phyloP scores from a whole-genome alignment of 331 rosid species.

The Malus hybrid region DNA sequence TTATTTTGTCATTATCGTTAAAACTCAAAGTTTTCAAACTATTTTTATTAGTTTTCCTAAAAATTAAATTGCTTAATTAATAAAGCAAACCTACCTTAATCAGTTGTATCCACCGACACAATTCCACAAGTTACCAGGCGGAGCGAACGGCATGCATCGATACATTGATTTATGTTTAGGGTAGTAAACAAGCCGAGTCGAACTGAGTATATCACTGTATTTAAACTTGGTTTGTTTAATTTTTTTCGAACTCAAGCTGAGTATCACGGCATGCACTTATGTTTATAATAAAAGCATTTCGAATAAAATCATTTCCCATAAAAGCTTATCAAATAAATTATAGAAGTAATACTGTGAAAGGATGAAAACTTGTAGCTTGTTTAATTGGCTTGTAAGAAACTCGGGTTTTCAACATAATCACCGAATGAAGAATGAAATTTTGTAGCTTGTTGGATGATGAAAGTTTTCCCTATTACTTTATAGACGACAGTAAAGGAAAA shows the following conservation, averaged over 20 bases:
- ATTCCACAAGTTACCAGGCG: constrained; percentile 2
- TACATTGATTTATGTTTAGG: neutral
- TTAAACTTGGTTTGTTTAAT: too few species aligned
- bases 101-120: neutral
- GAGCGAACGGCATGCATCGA: neutral
- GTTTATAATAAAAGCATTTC: too few species aligned
- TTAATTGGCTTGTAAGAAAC: neutral
- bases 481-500: too few species aligned
- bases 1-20: too few species aligned
- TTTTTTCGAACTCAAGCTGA: too few species aligned
- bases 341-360: neutral
- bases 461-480: too few species aligned
- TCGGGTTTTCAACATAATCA: neutral
- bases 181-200: neutral
- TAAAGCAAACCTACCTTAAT: neutral
- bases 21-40: too few species aligned
- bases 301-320: too few species aligned
- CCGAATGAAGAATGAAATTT: neutral
- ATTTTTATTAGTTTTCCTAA: too few species aligned
- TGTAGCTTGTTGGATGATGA: neutral
- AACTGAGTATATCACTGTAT: too few species aligned
- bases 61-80: too few species aligned
- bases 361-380: neutral
- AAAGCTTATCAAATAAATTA: neutral
- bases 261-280: too few species aligned